Evolutionary conservation across 1,284 basidiomycete genomes (phyloP).

Genomic region (Ceratobasidium theobromae): DNA sequence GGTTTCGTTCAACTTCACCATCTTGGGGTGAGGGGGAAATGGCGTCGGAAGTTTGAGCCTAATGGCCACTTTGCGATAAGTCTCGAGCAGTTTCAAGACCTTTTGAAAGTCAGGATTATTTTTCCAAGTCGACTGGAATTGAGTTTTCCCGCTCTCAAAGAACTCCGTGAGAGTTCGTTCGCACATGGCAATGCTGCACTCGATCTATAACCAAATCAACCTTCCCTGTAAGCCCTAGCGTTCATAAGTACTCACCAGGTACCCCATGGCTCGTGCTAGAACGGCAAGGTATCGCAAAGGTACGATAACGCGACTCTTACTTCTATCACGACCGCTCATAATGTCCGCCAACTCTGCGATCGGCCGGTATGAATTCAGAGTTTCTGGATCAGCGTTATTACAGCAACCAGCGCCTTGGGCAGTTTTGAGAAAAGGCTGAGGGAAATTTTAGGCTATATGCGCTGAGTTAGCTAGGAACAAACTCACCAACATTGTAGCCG

Average conservation of each 20-base stretch:
- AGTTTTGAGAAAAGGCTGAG: constrained; percentile 40
- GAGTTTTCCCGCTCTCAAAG: constrained; percentile 42
- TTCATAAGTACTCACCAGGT: constrained; percentile 58
- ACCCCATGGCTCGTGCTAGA: constrained; percentile 77
- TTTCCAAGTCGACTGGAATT: constrained; percentile 40
- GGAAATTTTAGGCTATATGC: constrained; percentile 17
- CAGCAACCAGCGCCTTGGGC: constrained; percentile 36
- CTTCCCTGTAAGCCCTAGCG: background rate
- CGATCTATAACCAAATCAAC: constrained; percentile 57
- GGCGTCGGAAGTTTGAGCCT: background rate
- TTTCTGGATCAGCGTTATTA: constrained; percentile 30
- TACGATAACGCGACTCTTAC: background rate
- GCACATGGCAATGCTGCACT: constrained; percentile 80
- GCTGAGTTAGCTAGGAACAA: background rate
- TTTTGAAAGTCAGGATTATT: constrained; percentile 62
- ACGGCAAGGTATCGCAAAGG: constrained; percentile 52
- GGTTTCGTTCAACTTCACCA: constrained; percentile 78
- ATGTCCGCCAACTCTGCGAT: constrained; percentile 9
- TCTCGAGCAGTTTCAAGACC: constrained; percentile 65
- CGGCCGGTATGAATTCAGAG: constrained; percentile 27
- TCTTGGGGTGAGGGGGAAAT: constrained; percentile 83
- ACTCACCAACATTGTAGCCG: constrained; percentile 71
- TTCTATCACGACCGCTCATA: constrained; percentile 28
- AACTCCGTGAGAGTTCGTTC: constrained; percentile 57
- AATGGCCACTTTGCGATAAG: constrained; percentile 40